phyloP scores from a whole-genome alignment of 225 moss, liverwort and hornwort genomes.

The Pleurozium schreberi region DNA sequence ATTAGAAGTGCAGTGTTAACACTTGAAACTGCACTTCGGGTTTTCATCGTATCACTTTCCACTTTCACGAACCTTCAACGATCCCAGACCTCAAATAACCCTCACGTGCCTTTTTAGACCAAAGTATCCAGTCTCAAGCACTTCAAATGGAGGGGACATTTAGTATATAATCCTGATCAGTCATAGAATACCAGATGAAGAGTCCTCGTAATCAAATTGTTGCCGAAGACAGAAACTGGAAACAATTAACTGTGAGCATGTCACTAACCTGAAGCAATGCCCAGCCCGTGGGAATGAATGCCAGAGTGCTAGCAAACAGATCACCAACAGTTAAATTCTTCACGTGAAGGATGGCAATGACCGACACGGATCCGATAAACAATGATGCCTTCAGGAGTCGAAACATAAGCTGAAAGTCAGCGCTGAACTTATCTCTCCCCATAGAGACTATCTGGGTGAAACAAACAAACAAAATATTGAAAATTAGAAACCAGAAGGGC shows the following conservation, averaged over 20 bases:
- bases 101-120: too few relatives aligned
- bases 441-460: conserved; percentile 65
- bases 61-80: too few relatives aligned
- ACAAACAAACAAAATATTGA: background rate
- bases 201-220: too few relatives aligned
- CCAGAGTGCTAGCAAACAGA: conserved; percentile 72
- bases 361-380: conserved; percentile 64
- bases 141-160: too few relatives aligned
- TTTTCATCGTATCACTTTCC: too few relatives aligned
- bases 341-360: conserved; percentile 60
- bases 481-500: background rate
- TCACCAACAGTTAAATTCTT: conserved; percentile 59
- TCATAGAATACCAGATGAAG: too few relatives aligned
- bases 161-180: too few relatives aligned
- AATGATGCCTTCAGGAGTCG: conserved; percentile 73
- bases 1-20: too few relatives aligned
- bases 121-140: too few relatives aligned
- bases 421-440: conserved; percentile 88
- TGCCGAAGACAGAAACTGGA: too few relatives aligned
- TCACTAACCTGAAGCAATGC: conserved; percentile 54
- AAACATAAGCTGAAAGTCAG: conserved; percentile 85
- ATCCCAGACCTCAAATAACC: too few relatives aligned
- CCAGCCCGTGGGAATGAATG: conserved; percentile 96
- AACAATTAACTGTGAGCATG: background rate
- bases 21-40: too few relatives aligned